Evolutionary conservation across 441 rosid species (phyloP), one percentile per base, ranked within the genome.

Genomic region (Omphalea diandra): DNA sequence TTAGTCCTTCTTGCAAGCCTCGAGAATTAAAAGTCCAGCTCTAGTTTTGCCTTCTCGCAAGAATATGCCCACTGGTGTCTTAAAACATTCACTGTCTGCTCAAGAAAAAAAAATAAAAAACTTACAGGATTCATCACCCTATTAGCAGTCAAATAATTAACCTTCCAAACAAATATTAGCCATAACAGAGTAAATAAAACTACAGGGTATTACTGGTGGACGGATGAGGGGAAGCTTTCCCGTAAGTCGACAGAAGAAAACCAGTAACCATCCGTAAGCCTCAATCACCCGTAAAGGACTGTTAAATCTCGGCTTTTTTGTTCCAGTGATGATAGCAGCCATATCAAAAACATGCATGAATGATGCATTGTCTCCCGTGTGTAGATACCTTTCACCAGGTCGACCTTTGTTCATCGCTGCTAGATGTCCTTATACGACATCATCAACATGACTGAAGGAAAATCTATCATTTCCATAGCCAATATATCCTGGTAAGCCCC

Each of bases 141-240:
- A 29, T 49, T 29, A 47, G 62, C 12, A 15, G 6, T 17, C 47
- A 64, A 43, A 29, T n/a, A 64, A 35, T 40, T 1, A 7, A 38
- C 32, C 7, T 36, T 52, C 22, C 52, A 61, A 38, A 52, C 47
- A 63, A 68, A 67, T 26, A 33, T 7, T 11, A 29, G 65, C 29
- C n/a, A 53, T 15, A 68, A 53, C 7, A 58, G 53, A 61, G 46
- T 35, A 59, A 10, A 4, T 18, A 10, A n/a, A 47, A 47, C 24
- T 47, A 47, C 24, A 47, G 40, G 56, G 65, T 82, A 58, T n/a
- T 87, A 94, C 98, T 72, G 98, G 95, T 67, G 93, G 97, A 71
- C 95, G 89, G 68, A 91, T 82, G 27, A 91, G 81, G 53, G 98
- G 98, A 76, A 89, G 97, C 76, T 86, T 91, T 77, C 98, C 96